Base-by-base conservation (phyloP, 495 filamentous ascomycete species). In the Bombardia bombarda region DNA sequence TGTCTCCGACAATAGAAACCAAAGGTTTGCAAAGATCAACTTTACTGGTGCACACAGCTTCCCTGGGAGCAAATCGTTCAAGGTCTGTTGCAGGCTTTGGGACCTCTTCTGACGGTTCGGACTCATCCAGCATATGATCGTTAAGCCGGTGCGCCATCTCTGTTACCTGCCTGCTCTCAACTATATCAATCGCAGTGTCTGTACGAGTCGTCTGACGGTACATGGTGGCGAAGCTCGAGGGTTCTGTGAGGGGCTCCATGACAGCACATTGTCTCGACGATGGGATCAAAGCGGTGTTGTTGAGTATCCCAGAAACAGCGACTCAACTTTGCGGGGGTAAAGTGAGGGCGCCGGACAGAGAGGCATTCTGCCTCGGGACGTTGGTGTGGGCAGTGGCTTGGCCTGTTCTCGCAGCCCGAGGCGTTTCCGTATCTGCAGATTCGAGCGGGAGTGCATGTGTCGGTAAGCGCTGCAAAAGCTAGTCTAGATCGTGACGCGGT, bases 1-100 rank as follows among this genome's bases (percentile, higher is more conserved):
- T 10, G 47, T 33, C 4, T 46, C 39, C 4, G 39, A 38, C 17
- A 50, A 20, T 3, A 32, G 42, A 18, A 13, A 33, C 1, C 13
- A 7, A 3, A 32, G 13, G 32, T 28, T 28, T 28, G 26, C 24
- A 26, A 10, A 26, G 24, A 26, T 10, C 6, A 6, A 26, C 24
- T 26, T 10, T 13, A 32, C n/a, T n/a, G n/a, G n/a, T n/a, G n/a
- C n/a, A 32, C 4, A 32, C 12, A 36, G 26, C 20, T 18, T 10
- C 24, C 10, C 10, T 26, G 24, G 24, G 24, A 10, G 6, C 24
- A 10, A 26, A 26, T 10, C 10, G 24, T 6, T 26, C 24, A 6
- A 26, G 24, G 6, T 26, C 24, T 6, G 24, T 10, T 10, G 10
- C 24, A 26, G 10, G 10, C 10, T 26, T 10, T 26, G 24, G 10